These are phyloP conservation scores for Debaryomycetaceae sp. DNA, from an alignment of 1,139 yeast species.

Conservation along the genomic window DNA sequence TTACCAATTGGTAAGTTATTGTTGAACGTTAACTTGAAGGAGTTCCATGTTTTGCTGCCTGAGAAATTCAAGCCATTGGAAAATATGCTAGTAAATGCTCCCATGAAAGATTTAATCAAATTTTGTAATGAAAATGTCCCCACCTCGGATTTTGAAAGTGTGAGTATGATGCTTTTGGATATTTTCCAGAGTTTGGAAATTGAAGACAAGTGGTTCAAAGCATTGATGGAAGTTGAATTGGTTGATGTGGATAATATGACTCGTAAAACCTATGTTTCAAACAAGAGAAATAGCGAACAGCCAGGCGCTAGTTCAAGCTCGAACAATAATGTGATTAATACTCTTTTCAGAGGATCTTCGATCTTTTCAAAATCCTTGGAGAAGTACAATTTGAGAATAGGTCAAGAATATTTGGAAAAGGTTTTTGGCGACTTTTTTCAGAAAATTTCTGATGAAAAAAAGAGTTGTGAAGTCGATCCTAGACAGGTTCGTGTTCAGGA, in stretches of 20 bases:
- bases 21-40: constrained; percentile 50
- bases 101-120: constrained; percentile 47
- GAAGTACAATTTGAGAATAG: constrained; percentile 69
- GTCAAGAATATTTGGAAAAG: constrained; percentile 72
- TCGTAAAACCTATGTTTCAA: constrained; percentile 33
- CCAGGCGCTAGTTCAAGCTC: constrained; percentile 12
- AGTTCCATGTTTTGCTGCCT: constrained; percentile 61
- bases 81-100: constrained; percentile 50
- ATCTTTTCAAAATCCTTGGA: constrained; percentile 80
- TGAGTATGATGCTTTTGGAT: constrained; percentile 56
- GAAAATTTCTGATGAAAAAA: constrained; percentile 47
- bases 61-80: constrained; percentile 58
- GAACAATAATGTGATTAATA: constrained; percentile 54
- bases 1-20: constrained; percentile 58
- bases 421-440: constrained; percentile 69
- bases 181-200: constrained; percentile 61
- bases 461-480: constrained; percentile 76
- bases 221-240: constrained; percentile 65
- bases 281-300: constrained; percentile 15
- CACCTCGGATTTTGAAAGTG: constrained; percentile 50
- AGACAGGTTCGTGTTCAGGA: constrained; percentile 44
- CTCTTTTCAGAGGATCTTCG: constrained; percentile 83
- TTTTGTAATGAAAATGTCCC: constrained; percentile 44
- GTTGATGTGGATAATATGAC: constrained; percentile 45
- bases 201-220: constrained; percentile 67